phyloP scores from a whole-genome alignment of 495 filamentous ascomycete genomes.

The Penicillium argentinense region DNA sequence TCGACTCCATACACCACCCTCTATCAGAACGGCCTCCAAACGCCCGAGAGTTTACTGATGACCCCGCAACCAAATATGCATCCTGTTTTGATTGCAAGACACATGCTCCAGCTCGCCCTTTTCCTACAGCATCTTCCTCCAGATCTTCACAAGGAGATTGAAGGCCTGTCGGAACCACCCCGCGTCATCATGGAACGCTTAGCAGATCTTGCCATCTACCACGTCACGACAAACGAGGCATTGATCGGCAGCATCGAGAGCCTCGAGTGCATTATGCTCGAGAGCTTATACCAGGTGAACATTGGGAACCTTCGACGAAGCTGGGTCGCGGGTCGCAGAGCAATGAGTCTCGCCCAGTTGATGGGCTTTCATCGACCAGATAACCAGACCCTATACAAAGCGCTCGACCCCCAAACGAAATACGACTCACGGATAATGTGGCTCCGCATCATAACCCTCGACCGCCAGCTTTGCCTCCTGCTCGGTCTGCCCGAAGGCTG shows the following conservation, averaged over 20 bases:
- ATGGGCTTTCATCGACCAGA: slow-evolving; percentile 43
- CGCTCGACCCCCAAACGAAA: slow-evolving; percentile 17
- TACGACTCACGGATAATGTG: slow-evolving; percentile 24
- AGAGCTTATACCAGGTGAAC: slow-evolving; percentile 41
- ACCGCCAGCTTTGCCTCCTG: slow-evolving; percentile 47
- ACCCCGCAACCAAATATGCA: slow-evolving; percentile 13
- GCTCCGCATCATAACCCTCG: slow-evolving; percentile 29
- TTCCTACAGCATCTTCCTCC: slow-evolving; percentile 22
- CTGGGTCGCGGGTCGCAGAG: slow-evolving; percentile 41
- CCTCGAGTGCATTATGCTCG: slow-evolving; percentile 45
- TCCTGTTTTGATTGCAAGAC: slow-evolving; percentile 22
- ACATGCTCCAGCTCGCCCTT: slow-evolving; percentile 17
- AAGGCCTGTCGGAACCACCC: slow-evolving; percentile 12
- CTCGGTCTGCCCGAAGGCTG: slow-evolving; percentile 48
- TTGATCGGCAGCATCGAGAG: slow-evolving; percentile 31
- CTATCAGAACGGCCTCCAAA: slow-evolving; percentile 6
- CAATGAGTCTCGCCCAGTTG: slow-evolving; percentile 41
- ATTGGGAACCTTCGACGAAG: slow-evolving; percentile 43
- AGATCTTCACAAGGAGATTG: slow-evolving; percentile 4
- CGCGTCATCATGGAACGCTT: slow-evolving; percentile 13
- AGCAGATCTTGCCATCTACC: slow-evolving; percentile 10
- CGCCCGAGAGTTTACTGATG: slow-evolving; percentile 5
- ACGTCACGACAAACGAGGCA: slow-evolving; percentile 19
- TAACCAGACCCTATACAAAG: slow-evolving; percentile 12
- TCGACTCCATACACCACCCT: slow-evolving; percentile 14